These are phyloP conservation scores for Remersonia thermophila DNA, from an alignment of 2,329 filamentous ascomycete species.

Conservation along the genomic window DNA sequence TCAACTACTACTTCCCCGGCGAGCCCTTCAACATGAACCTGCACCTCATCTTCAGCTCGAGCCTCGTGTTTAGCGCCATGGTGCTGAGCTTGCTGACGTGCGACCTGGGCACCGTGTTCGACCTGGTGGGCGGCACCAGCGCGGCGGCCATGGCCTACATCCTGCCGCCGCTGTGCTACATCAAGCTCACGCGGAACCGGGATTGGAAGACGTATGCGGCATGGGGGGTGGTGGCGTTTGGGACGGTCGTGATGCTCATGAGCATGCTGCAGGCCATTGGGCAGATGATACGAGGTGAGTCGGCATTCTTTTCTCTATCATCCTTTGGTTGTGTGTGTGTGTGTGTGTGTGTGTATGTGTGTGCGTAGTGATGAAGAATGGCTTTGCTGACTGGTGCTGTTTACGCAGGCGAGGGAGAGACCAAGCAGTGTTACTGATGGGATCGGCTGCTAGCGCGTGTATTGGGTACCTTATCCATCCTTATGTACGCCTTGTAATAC, in stretches of 20 bases:
- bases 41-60: slow-evolving; percentile 76
- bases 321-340: background rate
- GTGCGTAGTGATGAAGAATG: slow-evolving; percentile 1
- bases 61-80: slow-evolving; percentile 70
- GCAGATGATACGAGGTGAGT: slow-evolving; percentile 21
- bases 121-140: slow-evolving; percentile 89
- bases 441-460: too few species aligned
- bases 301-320: too few species aligned
- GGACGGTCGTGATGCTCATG: slow-evolving; percentile 20
- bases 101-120: slow-evolving; percentile 87
- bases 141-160: slow-evolving; percentile 93
- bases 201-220: slow-evolving; percentile 23
- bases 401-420: slow-evolving; percentile 18
- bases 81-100: slow-evolving; percentile 71
- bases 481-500: too few species aligned
- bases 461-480: too few species aligned
- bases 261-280: slow-evolving; percentile 20
- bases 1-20: slow-evolving; percentile 61
- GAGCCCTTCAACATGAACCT: slow-evolving; percentile 70
- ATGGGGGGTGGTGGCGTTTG: slow-evolving; percentile 19
- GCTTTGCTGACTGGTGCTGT: background rate
- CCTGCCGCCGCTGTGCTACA: slow-evolving; percentile 84
- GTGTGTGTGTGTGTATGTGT: too few species aligned
- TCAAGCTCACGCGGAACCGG: slow-evolving; percentile 66
- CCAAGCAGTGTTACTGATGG: slow-evolving; percentile 17